Percentiles rank a stretch among this genome's conserved stretches.
Evolutionary conservation across 2,329 filamentous ascomycete species (phyloP).

Genomic region (Pseudocercospora fuligena): DNA sequence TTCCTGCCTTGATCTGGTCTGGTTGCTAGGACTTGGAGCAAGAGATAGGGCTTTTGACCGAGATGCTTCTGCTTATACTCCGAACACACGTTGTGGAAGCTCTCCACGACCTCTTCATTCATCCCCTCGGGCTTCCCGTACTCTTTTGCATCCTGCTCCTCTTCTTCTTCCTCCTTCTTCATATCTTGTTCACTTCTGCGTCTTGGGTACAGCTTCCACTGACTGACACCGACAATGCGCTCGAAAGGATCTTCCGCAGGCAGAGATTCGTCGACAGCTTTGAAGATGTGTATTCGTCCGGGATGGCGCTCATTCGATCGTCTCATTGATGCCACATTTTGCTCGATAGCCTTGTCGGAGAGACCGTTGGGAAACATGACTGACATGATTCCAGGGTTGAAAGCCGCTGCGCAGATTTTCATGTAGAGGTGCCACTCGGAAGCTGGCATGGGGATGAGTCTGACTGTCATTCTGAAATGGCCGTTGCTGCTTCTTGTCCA

Average conservation of each 20-base stretch:
- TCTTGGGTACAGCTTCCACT: constrained; percentile 38
- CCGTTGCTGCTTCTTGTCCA: background rate
- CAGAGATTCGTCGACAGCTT: constrained; percentile 38
- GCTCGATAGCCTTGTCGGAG: constrained; percentile 22
- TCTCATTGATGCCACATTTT: constrained; percentile 16
- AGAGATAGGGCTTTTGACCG: constrained; percentile 34
- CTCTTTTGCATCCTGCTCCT: constrained; percentile 26
- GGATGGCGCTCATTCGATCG: constrained; percentile 26
- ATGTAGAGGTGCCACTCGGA: constrained; percentile 34
- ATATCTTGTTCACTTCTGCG: constrained; percentile 36
- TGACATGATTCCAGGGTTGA: constrained; percentile 35
- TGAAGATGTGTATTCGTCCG: constrained; percentile 28
- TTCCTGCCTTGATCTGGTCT: constrained; percentile 47
- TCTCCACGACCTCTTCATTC: constrained; percentile 28
- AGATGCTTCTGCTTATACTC: constrained; percentile 32
- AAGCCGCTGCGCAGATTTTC: constrained; percentile 34
- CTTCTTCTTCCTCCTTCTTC: constrained; percentile 31
- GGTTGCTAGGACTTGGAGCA: constrained; percentile 41
- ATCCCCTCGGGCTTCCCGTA: constrained; percentile 27
- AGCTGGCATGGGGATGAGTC: constrained; percentile 34
- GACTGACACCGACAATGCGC: constrained; percentile 38
- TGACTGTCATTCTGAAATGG: constrained; percentile 33
- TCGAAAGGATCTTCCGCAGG: constrained; percentile 29
- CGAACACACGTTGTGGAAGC: constrained; percentile 28
- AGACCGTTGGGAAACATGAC: constrained; percentile 39